Conservation (phyloP, 768 basidiomycete genomes). For the Mycena vitilis region DNA sequence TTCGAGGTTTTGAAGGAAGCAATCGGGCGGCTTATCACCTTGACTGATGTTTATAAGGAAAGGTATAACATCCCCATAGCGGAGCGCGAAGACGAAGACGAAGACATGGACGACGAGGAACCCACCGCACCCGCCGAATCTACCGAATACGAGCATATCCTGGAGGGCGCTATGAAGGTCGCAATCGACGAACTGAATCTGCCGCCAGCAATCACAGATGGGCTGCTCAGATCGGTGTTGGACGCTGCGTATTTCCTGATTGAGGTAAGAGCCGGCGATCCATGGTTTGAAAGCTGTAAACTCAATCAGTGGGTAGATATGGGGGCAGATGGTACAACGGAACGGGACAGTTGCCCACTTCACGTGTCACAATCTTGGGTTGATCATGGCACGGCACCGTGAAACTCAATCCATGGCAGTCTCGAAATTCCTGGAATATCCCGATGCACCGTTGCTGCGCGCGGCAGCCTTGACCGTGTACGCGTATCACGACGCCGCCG, state of each 20-base stretch:
- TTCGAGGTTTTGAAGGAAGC: not conserved
- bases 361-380: slow-evolving; percentile 24
- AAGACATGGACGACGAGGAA: not conserved
- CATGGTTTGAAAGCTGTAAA: not conserved
- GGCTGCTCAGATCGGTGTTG: slow-evolving; percentile 1
- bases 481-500: slow-evolving; percentile 19
- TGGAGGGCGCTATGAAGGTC: not conserved
- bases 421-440: slow-evolving; percentile 18
- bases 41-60: not conserved
- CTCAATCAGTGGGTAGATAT: slow-evolving; percentile 6
- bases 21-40: not conserved
- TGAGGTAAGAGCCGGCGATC: slow-evolving; percentile 5
- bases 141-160: not conserved
- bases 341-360: slow-evolving; percentile 19
- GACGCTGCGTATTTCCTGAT: slow-evolving; percentile 20
- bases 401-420: not conserved
- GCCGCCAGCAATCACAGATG: not conserved
- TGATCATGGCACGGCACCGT: slow-evolving; percentile 16
- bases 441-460: slow-evolving; percentile 12
- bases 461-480: slow-evolving; percentile 25
- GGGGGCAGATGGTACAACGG: slow-evolving; percentile 22
- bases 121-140: not conserved
- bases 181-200: slow-evolving; percentile 6
- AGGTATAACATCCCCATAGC: slow-evolving; percentile 9
- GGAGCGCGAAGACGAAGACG: not conserved